Evolutionary conservation across 768 basidiomycete species (phyloP).

Genomic region (Russula virescens): DNA sequence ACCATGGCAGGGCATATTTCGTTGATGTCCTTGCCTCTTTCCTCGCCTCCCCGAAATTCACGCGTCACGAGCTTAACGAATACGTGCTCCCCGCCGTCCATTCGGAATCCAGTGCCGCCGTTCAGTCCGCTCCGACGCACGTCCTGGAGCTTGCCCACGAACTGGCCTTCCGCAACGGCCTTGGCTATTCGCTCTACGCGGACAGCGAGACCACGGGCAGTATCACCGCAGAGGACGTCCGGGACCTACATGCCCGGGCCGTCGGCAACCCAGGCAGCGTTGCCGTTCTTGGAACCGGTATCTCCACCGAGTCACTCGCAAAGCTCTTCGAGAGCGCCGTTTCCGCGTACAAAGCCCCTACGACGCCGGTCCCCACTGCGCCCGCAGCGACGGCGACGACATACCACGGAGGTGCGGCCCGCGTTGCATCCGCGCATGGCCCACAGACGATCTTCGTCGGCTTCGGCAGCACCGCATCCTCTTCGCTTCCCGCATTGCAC

Average conservation of each 20-base stretch:
- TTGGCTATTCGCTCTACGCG: conserved; percentile 87
- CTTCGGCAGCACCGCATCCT: conserved; percentile 65
- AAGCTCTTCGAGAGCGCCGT: conserved; percentile 62
- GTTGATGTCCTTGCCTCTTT: conserved; percentile 83
- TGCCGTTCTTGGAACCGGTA: conserved; percentile 79
- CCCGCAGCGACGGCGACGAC: conserved; percentile 36
- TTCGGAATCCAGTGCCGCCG: conserved; percentile 60
- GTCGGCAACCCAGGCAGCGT: conserved; percentile 75
- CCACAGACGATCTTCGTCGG: conserved; percentile 82
- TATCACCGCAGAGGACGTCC: conserved; percentile 63
- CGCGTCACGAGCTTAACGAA: conserved; percentile 71
- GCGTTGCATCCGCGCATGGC: conserved; percentile 54
- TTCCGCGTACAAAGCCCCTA: conserved; percentile 40
- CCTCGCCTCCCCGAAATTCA: conserved; percentile 76
- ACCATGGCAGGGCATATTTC: conserved; percentile 66
- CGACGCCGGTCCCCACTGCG: conserved; percentile 37
- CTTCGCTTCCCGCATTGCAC: conserved; percentile 64
- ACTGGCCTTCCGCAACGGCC: conserved; percentile 90
- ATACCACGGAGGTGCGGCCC: conserved; percentile 86
- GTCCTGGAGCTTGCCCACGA: conserved; percentile 86
- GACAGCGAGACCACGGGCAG: conserved; percentile 47
- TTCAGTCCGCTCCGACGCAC: conserved; percentile 52
- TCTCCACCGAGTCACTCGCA: conserved; percentile 62
- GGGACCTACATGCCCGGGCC: conserved; percentile 62
- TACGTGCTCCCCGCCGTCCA: conserved; percentile 65